Conservation (phyloP, 225 moss, liverwort and hornwort species). For the Straminergon stramineum region DNA sequence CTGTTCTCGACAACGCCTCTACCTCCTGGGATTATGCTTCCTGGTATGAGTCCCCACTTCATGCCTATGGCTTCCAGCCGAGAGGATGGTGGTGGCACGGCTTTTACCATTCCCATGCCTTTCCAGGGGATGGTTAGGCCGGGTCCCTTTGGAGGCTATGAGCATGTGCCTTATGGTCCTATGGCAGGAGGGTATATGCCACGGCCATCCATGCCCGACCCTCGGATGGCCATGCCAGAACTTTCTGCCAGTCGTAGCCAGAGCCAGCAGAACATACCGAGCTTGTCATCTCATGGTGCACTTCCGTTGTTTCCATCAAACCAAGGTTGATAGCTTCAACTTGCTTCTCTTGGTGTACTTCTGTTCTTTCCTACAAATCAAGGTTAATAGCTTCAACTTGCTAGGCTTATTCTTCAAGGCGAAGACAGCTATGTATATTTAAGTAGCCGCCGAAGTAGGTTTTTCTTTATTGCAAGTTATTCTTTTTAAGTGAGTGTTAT, state of each 20-base stretch:
- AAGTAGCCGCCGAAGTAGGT: background rate
- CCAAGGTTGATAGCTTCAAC: background rate
- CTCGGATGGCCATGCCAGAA: constrained; percentile 28
- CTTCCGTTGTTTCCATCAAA: constrained; percentile 71
- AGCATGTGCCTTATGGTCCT: constrained; percentile 52
- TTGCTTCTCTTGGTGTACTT: constrained; percentile 43
- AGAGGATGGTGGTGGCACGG: constrained; percentile 37
- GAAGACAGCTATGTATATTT: background rate
- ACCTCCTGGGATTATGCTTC: constrained; percentile 45
- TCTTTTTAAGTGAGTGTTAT: background rate
- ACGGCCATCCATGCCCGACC: constrained; percentile 36
- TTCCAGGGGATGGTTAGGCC: constrained; percentile 36
- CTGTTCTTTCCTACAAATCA: constrained; percentile 51
- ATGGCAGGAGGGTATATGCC: constrained; percentile 46
- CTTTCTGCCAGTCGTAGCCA: constrained; percentile 8
- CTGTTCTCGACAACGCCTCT: constrained; percentile 69
- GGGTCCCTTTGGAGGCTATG: constrained; percentile 50
- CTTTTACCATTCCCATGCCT: constrained; percentile 45
- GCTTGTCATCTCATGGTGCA: constrained; percentile 49
- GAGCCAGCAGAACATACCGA: constrained; percentile 18
- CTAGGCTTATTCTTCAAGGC: background rate
- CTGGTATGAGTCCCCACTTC: constrained; percentile 30
- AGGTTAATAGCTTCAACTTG: background rate
- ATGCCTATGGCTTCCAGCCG: constrained; percentile 46
- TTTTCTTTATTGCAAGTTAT: background rate